These are phyloP conservation scores for Carex cristatella DNA, from an alignment of 176 grass and related monocot species.

Conservation along the genomic window DNA sequence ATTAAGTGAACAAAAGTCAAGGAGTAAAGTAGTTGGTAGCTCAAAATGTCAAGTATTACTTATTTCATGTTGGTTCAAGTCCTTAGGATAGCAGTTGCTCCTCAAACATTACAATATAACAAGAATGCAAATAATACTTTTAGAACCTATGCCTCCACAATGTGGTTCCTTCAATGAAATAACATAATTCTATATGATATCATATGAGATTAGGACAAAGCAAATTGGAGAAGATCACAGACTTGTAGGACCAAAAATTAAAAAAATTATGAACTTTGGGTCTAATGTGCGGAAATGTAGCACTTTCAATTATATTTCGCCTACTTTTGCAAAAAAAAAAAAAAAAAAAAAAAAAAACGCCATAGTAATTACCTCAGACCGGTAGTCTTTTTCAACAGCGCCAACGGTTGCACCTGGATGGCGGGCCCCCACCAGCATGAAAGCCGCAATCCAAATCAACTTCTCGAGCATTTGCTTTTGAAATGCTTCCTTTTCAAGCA, in stretches of 20 bases:
- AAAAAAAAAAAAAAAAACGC: neutral
- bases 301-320: neutral
- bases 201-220: neutral
- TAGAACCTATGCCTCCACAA: neutral
- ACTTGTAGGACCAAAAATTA: neutral
- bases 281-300: neutral
- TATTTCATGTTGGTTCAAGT: neutral
- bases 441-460: conserved; percentile 93
- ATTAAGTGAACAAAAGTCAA: neutral
- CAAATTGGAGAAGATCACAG: neutral
- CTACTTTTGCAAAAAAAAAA: neutral
- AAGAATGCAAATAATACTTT: too few species aligned
- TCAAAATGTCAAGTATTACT: neutral
- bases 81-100: neutral
- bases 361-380: conserved; percentile 47
- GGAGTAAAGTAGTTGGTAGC: neutral
- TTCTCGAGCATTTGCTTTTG: conserved; percentile 98
- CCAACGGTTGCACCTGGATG: conserved; percentile 83
- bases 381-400: conserved; percentile 62
- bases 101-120: too few species aligned
- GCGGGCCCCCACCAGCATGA: conserved; percentile 95
- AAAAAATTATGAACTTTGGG: neutral
- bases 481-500: conserved; percentile 81
- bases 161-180: neutral
- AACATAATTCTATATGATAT: neutral